Conservation (phyloP, 2,329 filamentous ascomycete genomes). For the Aspergillus caelatus region DNA sequence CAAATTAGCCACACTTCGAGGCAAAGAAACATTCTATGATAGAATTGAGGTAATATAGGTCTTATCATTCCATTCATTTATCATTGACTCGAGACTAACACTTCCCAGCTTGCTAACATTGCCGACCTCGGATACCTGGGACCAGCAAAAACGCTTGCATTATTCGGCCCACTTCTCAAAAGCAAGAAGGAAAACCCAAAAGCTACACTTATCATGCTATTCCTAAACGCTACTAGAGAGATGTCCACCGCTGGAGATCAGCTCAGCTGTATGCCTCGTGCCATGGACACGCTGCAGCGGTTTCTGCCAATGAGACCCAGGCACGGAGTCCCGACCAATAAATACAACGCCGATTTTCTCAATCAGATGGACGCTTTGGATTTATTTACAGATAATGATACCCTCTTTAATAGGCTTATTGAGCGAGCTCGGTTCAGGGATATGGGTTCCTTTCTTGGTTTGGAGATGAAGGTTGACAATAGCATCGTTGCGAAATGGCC, state of each 20-base stretch:
- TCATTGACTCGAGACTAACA: background rate
- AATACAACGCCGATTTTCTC: background rate
- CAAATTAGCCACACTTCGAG: background rate
- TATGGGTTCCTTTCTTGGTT: background rate
- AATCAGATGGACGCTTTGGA: background rate
- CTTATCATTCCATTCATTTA: fast-evolving
- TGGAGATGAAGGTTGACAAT: background rate
- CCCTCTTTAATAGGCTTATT: background rate
- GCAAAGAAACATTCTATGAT: background rate
- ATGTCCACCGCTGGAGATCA: background rate
- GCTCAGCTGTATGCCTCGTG: background rate
- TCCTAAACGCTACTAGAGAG: background rate
- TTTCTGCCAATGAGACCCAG: background rate
- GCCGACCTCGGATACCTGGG: background rate
- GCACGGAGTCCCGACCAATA: background rate
- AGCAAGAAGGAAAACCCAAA: background rate
- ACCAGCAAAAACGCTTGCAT: background rate
- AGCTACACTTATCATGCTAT: background rate
- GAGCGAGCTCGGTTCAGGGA: background rate
- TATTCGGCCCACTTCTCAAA: background rate
- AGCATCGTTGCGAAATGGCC: background rate
- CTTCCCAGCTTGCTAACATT: background rate
- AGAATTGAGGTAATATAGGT: background rate
- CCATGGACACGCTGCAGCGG: background rate
- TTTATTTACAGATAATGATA: background rate